Evolutionary conservation across 2,329 filamentous ascomycete species (phyloP).

Genomic region (Acarospora socialis): DNA sequence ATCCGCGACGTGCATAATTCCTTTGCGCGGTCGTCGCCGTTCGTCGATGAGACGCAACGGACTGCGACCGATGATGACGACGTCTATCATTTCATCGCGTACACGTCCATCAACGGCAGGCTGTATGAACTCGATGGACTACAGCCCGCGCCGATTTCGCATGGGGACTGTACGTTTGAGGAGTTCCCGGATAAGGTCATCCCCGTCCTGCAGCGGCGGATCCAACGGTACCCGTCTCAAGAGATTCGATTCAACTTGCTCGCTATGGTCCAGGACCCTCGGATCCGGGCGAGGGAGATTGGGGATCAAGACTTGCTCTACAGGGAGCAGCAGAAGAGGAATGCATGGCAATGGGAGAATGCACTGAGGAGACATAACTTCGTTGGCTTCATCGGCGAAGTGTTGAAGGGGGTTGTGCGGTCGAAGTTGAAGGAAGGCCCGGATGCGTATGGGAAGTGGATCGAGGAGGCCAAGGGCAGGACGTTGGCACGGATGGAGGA

Average conservation of each 20-base stretch:
- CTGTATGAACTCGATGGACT: conserved; percentile 94
- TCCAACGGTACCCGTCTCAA: conserved; percentile 66
- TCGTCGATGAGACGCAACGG: conserved; percentile 77
- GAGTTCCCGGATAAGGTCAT: conserved; percentile 71
- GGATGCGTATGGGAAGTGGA: conserved; percentile 60
- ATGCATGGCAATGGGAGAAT: conserved; percentile 90
- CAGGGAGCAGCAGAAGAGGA: conserved; percentile 69
- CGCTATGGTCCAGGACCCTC: conserved; percentile 75
- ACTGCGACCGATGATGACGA: conserved; percentile 64
- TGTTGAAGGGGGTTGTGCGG: conserved; percentile 72
- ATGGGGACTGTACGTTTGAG: conserved; percentile 57
- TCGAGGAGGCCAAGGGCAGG: conserved; percentile 49
- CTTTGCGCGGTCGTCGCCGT: conserved; percentile 77
- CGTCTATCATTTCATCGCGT: conserved; percentile 95
- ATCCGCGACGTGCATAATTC: conserved; percentile 77
- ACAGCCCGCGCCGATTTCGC: conserved; percentile 80
- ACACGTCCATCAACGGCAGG: conserved; percentile 62
- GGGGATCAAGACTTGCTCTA: conserved; percentile 68
- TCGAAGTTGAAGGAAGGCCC: conserved; percentile 54
- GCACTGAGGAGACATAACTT: conserved; percentile 86
- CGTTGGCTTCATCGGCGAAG: conserved; percentile 82
- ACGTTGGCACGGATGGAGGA: conserved; percentile 28
- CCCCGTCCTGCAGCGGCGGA: conserved; percentile 69
- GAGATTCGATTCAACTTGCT: conserved; percentile 96
- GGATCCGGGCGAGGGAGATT: conserved; percentile 61